Evolutionary conservation across 352 stramenopile species (phyloP).

Genomic region (Thalassiosira pacifica): DNA sequence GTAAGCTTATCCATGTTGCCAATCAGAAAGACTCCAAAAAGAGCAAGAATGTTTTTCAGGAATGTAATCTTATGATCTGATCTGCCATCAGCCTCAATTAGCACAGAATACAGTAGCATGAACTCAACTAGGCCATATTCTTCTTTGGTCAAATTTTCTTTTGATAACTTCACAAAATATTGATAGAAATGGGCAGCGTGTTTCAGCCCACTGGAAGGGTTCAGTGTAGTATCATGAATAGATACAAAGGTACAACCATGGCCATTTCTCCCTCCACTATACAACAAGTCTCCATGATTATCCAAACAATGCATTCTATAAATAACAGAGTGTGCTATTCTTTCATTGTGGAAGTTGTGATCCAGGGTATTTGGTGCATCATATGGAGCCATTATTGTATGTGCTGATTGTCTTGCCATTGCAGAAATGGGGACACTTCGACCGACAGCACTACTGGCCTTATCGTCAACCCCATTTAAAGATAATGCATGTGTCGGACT

Average conservation of each 20-base stretch:
- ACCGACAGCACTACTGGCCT: constrained; percentile 9
- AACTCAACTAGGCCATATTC: neutral
- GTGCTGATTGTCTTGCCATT: neutral
- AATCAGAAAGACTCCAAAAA: constrained; percentile 26
- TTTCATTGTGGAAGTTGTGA: constrained; percentile 18
- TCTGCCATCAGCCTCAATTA: constrained; percentile 24
- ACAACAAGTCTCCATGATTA: constrained; percentile 17
- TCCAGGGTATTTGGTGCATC: neutral
- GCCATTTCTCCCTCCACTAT: constrained; percentile 25
- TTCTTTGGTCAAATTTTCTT: neutral
- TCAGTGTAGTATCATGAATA: constrained; percentile 13
- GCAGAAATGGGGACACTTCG: constrained; percentile 10
- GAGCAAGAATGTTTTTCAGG: constrained; percentile 10
- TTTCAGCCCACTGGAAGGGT: constrained; percentile 24
- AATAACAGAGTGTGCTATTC: constrained; percentile 4
- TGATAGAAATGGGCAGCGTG: constrained; percentile 19
- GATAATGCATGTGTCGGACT: neutral
- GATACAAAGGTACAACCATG: constrained; percentile 26
- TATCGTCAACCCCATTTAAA: constrained; percentile 9
- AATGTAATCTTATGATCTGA: constrained; percentile 26
- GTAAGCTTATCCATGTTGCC: constrained; percentile 18
- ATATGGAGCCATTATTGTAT: neutral
- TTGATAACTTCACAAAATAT: neutral
- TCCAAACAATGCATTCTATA: constrained; percentile 3
- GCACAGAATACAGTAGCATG: constrained; percentile 1